Conservation (phyloP, 106 monocot species). For the Dioscorea zingiberensis region DNA sequence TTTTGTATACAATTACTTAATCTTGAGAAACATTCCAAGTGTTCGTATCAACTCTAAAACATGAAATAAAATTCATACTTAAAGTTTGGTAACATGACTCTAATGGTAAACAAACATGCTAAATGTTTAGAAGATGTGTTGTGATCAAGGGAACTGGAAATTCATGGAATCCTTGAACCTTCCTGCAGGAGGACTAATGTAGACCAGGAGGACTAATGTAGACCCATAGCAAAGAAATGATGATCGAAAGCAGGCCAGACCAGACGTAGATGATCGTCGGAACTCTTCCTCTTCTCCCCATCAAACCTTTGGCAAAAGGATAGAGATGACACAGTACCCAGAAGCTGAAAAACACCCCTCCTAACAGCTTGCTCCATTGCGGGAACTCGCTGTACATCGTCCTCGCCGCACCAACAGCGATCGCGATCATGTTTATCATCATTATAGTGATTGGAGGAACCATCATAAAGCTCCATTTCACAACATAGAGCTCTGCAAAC, state of each 20-base stretch:
- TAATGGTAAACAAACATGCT: not conserved
- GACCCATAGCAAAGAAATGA: slow-evolving; percentile 82
- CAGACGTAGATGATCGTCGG: slow-evolving; percentile 92
- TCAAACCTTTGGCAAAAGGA: slow-evolving; percentile 89
- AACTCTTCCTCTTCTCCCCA: slow-evolving; percentile 84
- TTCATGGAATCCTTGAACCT: slow-evolving; percentile 35
- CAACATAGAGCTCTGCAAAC: slow-evolving; percentile 69
- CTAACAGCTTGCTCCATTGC: slow-evolving; percentile 81
- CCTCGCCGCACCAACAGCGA: slow-evolving; percentile 67
- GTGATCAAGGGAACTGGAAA: slow-evolving; percentile 39
- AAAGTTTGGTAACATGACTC: not conserved
- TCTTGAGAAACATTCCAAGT: not conserved
- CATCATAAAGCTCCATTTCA: slow-evolving; percentile 95
- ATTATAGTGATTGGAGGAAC: slow-evolving; percentile 92
- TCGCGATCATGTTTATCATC: slow-evolving; percentile 89
- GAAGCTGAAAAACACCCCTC: slow-evolving; percentile 94
- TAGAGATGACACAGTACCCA: slow-evolving; percentile 96
- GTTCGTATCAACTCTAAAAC: not conserved
- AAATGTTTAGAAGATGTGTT: not conserved
- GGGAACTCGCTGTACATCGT: slow-evolving; percentile 82
- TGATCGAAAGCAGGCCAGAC: slow-evolving; percentile 76
- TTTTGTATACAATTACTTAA: too few species aligned
- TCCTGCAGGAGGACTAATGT: slow-evolving; percentile 73
- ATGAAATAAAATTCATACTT: not conserved
- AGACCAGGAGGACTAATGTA: too few species aligned